Base-by-base conservation (phyloP, 805 yeast genomes). In the Cephaloascus fragrans region DNA sequence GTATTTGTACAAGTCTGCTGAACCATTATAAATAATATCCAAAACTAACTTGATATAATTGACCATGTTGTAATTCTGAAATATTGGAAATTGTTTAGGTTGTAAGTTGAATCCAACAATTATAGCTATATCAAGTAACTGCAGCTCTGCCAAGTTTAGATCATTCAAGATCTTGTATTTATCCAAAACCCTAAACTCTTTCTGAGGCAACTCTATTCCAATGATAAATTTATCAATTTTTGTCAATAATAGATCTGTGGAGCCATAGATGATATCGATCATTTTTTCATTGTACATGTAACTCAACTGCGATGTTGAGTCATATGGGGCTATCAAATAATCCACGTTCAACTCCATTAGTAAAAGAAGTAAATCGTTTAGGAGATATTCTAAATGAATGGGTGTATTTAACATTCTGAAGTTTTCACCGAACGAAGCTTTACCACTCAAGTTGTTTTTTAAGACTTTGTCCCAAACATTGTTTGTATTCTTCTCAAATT, bases 41-140 rank as follows among this genome's bases (percentile, higher is more conserved):
- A 64, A 50, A 1, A 61, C 70, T 37, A 64, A 50, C 44, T 63
- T 64, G 49, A 66, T 61, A 42, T 60, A 58, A 31, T 31, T 31
- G 8, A 23, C 20, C 9, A 8, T 53, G 69, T 35, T 61, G 64
- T 12, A 55, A 42, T 67, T 71, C 2, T 77, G 77, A 40, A 73
- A 69, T 38, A 64, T 63, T 12, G 73, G 67, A 47, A 88, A 70
- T 1, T 82, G 72, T 26, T 56, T 57, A 14, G 85, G 85, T 51
- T 85, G 94, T 39, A 82, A 63, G 31, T 73, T 77, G 53, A 86
- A 83, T 3, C 97, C 96, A 16, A 81, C 80, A 50, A 84, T 76
- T 55, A 86, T 69, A 32, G 89, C 69, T 35, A 85, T 71, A 48
- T 90, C 96, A 39, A 75, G 61, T 40, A 90, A 76, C 50, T 82